Evolutionary conservation across 2,329 filamentous ascomycete species (phyloP), one percentile per base, ranked within the genome.

Genomic region (Phyllosticta citribraziliensis): DNA sequence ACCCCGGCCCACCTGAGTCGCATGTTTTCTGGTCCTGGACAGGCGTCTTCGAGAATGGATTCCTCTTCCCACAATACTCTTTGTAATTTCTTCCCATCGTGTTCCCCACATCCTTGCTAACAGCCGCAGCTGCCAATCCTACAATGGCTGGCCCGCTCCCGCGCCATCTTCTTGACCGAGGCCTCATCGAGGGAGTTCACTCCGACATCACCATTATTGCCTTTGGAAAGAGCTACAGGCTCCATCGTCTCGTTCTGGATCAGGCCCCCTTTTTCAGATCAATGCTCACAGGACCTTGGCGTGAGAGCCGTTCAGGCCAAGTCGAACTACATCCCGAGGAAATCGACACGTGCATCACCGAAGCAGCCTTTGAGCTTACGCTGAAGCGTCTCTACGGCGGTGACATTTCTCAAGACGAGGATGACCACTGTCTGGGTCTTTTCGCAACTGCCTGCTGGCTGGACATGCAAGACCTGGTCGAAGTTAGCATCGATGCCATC

Each of bases 401-500:
- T 6, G 73, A 76, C 52, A 75, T 76, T 20, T 69, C 75, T 4
- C 70, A 74, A 22, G 78, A 80, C 62, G 79, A 81, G 64, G 79
- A 82, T 58, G 70, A 71, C 11, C 76, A 82, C 64, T 79, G 81
- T n/a, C 71, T 82, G 35, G 79, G 79, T 12, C 68, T 84, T 3
- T 83, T 84, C 65, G 80, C 81, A 0, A 82, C 80, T 3, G 80
- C 77, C 17, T 82, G 79, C 68, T 84, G 81, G 81, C 73, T 84
- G 22, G 81, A 83, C 64, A 83, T 83, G 79, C 76, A 80, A 53
- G 80, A 83, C 63, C 69, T 83, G 24, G 75, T 83, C 11, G 79
- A 83, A 55, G 74, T 75, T 5, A 78, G 79, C 25, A 79, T 83
- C 33, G 79, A 81, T 33, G 77, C 78, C 5, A 82, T 83, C 62